Base-by-base conservation (phyloP, 192 early-diverging fungal species). In the Backusella luteola region DNA sequence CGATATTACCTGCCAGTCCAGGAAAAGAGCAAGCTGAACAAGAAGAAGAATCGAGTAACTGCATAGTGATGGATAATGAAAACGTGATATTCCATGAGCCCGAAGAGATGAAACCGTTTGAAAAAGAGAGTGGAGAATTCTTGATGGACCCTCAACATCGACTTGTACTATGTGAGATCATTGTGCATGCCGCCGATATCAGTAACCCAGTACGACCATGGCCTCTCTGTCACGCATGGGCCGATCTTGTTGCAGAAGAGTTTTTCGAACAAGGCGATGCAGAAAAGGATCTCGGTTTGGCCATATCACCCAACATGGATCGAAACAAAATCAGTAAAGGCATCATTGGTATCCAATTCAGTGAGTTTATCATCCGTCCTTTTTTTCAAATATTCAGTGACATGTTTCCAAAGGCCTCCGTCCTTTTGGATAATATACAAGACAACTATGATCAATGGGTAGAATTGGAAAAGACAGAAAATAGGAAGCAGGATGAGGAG, bases 181-280 rank as follows among this genome's bases (percentile, higher is more conserved):
- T 96, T 26, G 82, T 97, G n/a, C 96, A 97, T 73, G 93, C 94
- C 0, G 94, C 95, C 56, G 95, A 97, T 69, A 94, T 97, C 26
- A 95, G 94, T 75, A 97, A 97, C 73, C 88, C 95, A 0, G 89
- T 93, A 23, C 87, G 95, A 39, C 95, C 95, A 4, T 95, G 92
- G 91, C 77, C 79, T 0, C 85, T 96, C 69, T 97, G 93, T 84
- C 94, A 96, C 76, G 86, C 85, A 49, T 97, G 95, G 96, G 94
- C 96, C 0, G 92, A 94, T 81, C 77, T 93, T 67, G 93, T 98
- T 5, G 90, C 94, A 4, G 78, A 87, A 68, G 97, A 98, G 81
- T 98, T 96, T 69, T 94, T 94, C 75, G 73, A 84, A 44, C 97
- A 98, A 74, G 95, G 95, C 19, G 95, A 98, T 38, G 69, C 89